Base-by-base conservation (phyloP, 192 early-diverging fungal genomes). In the Coemansia sp. region DNA sequence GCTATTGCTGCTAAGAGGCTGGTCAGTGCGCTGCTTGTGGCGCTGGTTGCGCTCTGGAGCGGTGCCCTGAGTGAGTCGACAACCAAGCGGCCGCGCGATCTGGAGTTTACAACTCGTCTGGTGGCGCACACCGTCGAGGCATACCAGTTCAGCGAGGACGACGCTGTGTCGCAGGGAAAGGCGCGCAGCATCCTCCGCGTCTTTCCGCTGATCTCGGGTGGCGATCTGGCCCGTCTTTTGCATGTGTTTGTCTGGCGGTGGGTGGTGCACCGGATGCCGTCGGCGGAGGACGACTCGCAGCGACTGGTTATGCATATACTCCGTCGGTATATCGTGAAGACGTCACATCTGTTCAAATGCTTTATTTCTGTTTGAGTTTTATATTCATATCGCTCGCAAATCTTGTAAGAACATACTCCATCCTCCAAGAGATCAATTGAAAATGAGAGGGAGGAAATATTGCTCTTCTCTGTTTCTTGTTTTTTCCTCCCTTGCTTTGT, bases 171-270 rank as follows among this genome's bases (percentile, higher is more conserved):
- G 28, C 52, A 54, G 52, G 6, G 30, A n/a, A 14, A 22, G 36
- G 33, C 59, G 20, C 28, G 37, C 30, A 48, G 14, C n/a, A 15
- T 79, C 17, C 53, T 50, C 19, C 50, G 50, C 15, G 17, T 74
- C 56, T 64, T 79, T 50, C 38, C 67, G 22, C 15, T 69, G 6
- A 38, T 79, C 2, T 36, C 52, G 3, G 76, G 71, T 20, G 42
- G 41, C 4, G 71, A 79, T 25, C 54, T 79, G 36, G 62, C 71
- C 2, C 70, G 68, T 3, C 28, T 79, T 22, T 54, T 79, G 60
- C 71, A 74, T 44, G 59, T 64, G 42, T 74, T 59, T 50, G 71
- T 79, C 33, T 79, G 76, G 76, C 66, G 76, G 15, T 70, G 67
- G 67, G 25, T 67, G 11, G 28, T 79, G 27, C 76, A 79, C 55